phyloP scores from a whole-genome alignment of 306 rosid species.

The Pueraria montana region DNA sequence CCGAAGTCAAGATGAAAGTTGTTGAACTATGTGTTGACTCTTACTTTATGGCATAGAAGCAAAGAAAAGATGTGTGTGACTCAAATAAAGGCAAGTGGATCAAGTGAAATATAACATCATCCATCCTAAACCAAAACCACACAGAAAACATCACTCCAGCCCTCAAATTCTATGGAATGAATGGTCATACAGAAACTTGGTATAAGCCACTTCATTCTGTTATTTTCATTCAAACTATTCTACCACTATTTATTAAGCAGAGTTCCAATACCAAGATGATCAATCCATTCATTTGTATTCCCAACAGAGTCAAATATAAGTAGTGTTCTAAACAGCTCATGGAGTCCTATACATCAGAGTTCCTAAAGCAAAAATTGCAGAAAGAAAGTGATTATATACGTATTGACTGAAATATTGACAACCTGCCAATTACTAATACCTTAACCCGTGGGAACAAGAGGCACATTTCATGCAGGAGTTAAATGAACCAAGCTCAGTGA shows the following conservation, averaged over 20 bases:
- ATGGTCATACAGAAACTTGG: neutral
- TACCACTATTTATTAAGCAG: neutral
- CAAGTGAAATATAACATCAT: neutral
- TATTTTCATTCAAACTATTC: neutral
- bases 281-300: neutral
- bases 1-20: neutral
- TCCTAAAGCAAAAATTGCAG: neutral
- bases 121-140: neutral
- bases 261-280: neutral
- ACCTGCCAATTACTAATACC: neutral
- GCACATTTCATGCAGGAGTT: constrained; percentile 19
- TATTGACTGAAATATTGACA: neutral
- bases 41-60: neutral
- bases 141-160: neutral
- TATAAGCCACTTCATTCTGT: neutral
- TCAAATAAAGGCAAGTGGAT: neutral
- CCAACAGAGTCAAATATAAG: neutral
- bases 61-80: neutral
- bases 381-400: neutral
- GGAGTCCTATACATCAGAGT: neutral
- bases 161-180: neutral
- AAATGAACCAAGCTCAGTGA: constrained; percentile 66
- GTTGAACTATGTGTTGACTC: neutral
- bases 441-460: neutral
- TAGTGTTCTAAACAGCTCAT: neutral